phyloP scores from a whole-genome alignment of 345 rosid species.

The Eucalyptus pauciflora region DNA sequence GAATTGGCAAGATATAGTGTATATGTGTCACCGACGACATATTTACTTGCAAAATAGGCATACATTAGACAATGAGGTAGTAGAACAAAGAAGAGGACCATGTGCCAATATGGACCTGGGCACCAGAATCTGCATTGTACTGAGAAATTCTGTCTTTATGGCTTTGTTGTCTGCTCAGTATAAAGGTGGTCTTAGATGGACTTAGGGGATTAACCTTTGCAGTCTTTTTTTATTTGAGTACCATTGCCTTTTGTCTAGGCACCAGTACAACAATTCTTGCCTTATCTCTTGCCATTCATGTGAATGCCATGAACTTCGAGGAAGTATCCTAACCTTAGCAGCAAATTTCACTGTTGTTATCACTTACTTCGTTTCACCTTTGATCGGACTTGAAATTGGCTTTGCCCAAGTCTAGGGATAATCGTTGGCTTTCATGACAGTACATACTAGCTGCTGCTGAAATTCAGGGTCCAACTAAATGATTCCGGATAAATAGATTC shows the following conservation, averaged over 20 bases:
- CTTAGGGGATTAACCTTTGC: not conserved
- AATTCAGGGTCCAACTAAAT: not conserved
- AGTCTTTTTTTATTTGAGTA: not conserved
- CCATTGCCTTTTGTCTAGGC: not conserved
- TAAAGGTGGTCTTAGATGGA: not conserved
- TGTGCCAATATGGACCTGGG: not conserved
- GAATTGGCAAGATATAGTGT: not conserved
- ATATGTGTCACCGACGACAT: not conserved
- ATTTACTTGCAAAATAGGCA: not conserved
- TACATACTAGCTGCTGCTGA: fast-evolving
- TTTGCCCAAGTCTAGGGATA: not conserved
- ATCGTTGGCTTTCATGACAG: not conserved
- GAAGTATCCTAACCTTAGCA: not conserved
- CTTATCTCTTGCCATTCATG: not conserved
- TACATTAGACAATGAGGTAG: not conserved
- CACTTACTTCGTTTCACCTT: not conserved
- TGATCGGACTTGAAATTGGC: not conserved
- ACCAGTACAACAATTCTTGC: not conserved
- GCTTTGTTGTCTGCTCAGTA: not conserved
- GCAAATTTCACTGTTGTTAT: not conserved
- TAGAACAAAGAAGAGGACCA: not conserved
- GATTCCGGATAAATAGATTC: not conserved
- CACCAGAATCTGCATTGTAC: not conserved
- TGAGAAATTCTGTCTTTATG: not conserved
- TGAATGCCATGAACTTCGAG: not conserved